Conservation (phyloP, 23 red algal genomes). For the Gracilariopsis chorda region DNA sequence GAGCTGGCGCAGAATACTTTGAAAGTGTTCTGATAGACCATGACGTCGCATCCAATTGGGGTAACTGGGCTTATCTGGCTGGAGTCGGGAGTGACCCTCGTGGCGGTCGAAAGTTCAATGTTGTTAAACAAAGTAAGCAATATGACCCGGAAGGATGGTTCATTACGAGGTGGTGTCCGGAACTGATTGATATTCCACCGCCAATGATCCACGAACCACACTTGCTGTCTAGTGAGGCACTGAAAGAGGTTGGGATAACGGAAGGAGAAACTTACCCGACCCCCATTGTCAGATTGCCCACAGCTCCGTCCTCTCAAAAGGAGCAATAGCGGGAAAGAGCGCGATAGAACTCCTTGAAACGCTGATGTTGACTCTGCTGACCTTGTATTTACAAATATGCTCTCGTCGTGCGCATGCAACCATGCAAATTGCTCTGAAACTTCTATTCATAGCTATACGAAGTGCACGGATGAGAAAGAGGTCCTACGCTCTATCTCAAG, state of each 20-base stretch:
- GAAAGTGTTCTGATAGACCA: conserved; percentile 87
- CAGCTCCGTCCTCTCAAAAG: background rate
- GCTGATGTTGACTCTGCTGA: no score
- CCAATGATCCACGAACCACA: conserved; percentile 69
- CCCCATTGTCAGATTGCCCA: conserved; percentile 29
- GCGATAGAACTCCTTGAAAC: no score
- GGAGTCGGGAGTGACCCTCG: conserved; percentile 90
- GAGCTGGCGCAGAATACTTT: conserved; percentile 89
- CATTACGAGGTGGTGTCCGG: conserved; percentile 72
- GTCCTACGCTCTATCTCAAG: no score
- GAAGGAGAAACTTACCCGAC: conserved; percentile 39
- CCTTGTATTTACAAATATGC: no score
- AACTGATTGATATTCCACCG: conserved; percentile 64
- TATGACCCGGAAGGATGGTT: conserved; percentile 80
- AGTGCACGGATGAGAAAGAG: no score
- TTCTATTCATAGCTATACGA: no score
- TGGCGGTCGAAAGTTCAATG: conserved; percentile 79
- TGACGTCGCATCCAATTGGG: conserved; percentile 82
- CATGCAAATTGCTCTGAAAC: no score
- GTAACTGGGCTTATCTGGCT: conserved; percentile 93
- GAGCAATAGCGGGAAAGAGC: background rate
- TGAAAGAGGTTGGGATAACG: conserved; percentile 25
- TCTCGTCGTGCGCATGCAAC: no score
- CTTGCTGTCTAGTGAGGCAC: conserved; percentile 10
- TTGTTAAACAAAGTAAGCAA: conserved; percentile 70